Conservation (phyloP, 2,329 filamentous ascomycete genomes). For the Sarocladium oryzae region DNA sequence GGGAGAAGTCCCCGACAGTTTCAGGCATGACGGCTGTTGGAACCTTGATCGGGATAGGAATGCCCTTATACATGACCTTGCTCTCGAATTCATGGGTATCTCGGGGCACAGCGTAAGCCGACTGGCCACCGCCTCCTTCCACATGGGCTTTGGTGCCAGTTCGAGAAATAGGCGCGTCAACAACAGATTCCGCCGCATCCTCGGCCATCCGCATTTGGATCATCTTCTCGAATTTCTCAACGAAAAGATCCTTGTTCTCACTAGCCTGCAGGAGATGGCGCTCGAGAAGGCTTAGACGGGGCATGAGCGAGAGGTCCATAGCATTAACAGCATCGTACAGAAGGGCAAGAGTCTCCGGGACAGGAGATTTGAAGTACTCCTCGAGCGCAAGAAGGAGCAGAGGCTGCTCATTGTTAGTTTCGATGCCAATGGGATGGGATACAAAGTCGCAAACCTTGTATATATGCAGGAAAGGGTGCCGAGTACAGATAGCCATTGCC, state of each 20-base stretch:
- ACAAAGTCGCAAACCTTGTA: constrained; percentile 66
- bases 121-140: constrained; percentile 41
- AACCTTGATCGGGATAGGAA: constrained; percentile 94
- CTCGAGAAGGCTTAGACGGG: constrained; percentile 75
- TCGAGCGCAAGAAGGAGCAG: constrained; percentile 84
- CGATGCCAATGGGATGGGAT: background rate
- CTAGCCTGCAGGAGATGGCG: constrained; percentile 80
- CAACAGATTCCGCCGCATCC: constrained; percentile 41
- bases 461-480: constrained; percentile 95
- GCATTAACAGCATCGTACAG: constrained; percentile 90
- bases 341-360: constrained; percentile 78
- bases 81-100: constrained; percentile 98
- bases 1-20: constrained; percentile 93
- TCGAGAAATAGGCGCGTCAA: constrained; percentile 43
- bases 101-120: constrained; percentile 70
- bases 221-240: constrained; percentile 96
- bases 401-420: constrained; percentile 47
- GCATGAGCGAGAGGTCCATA: constrained; percentile 95
- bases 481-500: constrained; percentile 97
- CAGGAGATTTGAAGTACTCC: constrained; percentile 92
- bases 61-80: constrained; percentile 90
- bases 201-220: constrained; percentile 73
- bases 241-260: constrained; percentile 91
- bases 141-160: constrained; percentile 58
- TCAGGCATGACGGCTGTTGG: constrained; percentile 90